A percentile compares a stretch with the other conserved stretches of the same genome.
phyloP scores from a whole-genome alignment of 2,329 filamentous ascomycete species.

The Penicillium janthinellum region DNA sequence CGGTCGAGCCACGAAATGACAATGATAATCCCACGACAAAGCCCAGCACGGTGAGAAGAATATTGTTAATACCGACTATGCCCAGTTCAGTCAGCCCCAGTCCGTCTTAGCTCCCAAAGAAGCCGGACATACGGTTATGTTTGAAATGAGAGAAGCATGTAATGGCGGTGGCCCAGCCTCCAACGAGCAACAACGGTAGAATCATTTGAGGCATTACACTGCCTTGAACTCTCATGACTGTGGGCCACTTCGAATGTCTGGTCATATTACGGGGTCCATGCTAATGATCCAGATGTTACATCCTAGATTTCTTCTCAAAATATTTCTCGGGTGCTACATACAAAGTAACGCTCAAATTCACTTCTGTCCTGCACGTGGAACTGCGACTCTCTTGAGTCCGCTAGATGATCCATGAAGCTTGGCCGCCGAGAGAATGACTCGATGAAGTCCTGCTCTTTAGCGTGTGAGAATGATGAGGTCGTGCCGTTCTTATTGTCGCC shows the following conservation, averaged over 20 bases:
- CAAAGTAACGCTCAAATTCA: slow-evolving; percentile 65
- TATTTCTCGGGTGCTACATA: slow-evolving; percentile 25
- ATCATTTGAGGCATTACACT: slow-evolving; percentile 75
- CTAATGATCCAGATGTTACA: slow-evolving; percentile 15
- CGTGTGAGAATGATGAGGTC: background rate
- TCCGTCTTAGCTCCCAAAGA: background rate
- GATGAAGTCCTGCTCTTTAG: slow-evolving; percentile 28
- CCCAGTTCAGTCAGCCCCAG: slow-evolving; percentile 5
- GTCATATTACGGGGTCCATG: slow-evolving; percentile 65
- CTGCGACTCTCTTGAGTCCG: slow-evolving; percentile 33
- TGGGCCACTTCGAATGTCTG: slow-evolving; percentile 75
- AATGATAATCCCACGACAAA: slow-evolving; percentile 77
- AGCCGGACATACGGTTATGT: slow-evolving; percentile 37
- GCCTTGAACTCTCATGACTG: slow-evolving; percentile 74
- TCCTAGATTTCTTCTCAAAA: background rate
- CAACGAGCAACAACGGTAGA: slow-evolving; percentile 65
- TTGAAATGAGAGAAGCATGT: slow-evolving; percentile 57
- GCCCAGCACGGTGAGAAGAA: slow-evolving; percentile 75
- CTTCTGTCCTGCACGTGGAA: slow-evolving; percentile 38
- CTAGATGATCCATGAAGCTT: slow-evolving; percentile 37
- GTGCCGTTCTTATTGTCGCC: background rate
- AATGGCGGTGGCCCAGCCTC: slow-evolving; percentile 66
- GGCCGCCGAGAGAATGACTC: slow-evolving; percentile 34
- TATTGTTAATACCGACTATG: slow-evolving; percentile 61
- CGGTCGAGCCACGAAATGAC: slow-evolving; percentile 74